Evolutionary conservation across 1,284 basidiomycete genomes (phyloP).

Genomic region (Cronartium ribicola): DNA sequence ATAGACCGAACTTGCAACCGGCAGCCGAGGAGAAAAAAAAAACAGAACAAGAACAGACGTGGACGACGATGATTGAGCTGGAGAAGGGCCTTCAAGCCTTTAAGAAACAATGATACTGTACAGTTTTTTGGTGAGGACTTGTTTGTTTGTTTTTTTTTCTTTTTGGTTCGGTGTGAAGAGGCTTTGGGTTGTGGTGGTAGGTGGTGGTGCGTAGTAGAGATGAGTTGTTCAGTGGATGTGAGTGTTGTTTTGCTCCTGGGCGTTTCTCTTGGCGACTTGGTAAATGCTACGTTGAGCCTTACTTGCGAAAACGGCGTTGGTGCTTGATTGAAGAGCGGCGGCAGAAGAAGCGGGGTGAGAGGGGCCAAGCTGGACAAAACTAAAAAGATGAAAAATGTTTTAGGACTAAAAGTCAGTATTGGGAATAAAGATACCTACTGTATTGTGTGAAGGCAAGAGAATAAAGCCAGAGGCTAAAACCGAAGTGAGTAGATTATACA

Average conservation of each 20-base stretch:
- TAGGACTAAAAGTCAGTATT: background rate
- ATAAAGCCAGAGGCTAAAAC: conserved; percentile 5
- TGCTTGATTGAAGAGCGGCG: background rate
- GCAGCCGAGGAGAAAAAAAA: background rate
- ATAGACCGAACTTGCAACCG: background rate
- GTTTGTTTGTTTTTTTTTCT: no score
- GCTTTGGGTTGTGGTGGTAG: no score
- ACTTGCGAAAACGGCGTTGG: background rate
- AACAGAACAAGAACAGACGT: background rate
- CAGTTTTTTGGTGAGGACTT: conserved; percentile 3
- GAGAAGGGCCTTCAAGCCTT: background rate
- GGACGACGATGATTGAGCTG: conserved; percentile 4
- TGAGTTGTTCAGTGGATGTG: background rate
- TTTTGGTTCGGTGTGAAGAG: background rate
- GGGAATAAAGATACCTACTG: no score
- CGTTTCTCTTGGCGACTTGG: background rate
- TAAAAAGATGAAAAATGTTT: background rate
- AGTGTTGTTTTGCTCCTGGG: background rate
- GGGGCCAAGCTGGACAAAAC: background rate
- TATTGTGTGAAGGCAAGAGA: background rate
- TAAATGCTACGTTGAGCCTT: no score
- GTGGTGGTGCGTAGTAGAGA: background rate
- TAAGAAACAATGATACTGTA: conserved; percentile 4
- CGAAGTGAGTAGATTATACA: background rate
- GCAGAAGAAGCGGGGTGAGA: background rate